These are phyloP conservation scores for Trichoderma asperelloides DNA, from an alignment of 495 filamentous ascomycete genomes.

Conservation along the genomic window DNA sequence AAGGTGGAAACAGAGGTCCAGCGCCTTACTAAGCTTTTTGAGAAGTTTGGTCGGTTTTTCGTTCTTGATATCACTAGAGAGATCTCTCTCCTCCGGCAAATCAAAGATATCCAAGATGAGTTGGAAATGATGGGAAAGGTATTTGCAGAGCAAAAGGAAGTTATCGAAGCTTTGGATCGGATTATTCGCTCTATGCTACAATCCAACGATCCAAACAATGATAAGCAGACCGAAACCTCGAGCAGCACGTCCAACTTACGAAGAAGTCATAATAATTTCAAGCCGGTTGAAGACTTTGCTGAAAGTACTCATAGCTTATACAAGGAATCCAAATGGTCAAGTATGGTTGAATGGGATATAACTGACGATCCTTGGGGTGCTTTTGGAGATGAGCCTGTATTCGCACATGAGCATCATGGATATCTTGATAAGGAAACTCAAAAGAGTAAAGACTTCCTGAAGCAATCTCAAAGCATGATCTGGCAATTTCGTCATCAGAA, in stretches of 20 bases:
- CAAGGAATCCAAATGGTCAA: not conserved
- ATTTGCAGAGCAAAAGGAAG: not conserved
- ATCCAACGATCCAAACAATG: not conserved
- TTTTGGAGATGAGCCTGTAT: not conserved
- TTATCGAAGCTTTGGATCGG: not conserved
- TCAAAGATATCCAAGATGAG: constrained; percentile 29
- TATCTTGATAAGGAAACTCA: not conserved
- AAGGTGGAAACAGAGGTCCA: not conserved
- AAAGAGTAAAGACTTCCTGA: not conserved
- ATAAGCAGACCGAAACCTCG: not conserved
- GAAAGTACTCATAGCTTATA: not conserved
- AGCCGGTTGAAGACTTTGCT: not conserved
- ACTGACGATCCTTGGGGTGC: not conserved
- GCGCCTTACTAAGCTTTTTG: not conserved
- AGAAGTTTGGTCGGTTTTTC: not conserved
- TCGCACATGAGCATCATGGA: not conserved
- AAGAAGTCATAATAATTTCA: not conserved
- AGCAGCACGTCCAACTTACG: not conserved
- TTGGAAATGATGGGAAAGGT: not conserved
- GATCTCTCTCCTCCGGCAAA: constrained; percentile 12
- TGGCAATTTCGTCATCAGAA: not conserved
- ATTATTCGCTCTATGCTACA: not conserved
- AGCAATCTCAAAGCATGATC: not conserved
- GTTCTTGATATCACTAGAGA: not conserved
- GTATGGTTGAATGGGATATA: not conserved